Conservation (phyloP, 2,329 filamentous ascomycete species). For the Bipolaris oryzae region DNA sequence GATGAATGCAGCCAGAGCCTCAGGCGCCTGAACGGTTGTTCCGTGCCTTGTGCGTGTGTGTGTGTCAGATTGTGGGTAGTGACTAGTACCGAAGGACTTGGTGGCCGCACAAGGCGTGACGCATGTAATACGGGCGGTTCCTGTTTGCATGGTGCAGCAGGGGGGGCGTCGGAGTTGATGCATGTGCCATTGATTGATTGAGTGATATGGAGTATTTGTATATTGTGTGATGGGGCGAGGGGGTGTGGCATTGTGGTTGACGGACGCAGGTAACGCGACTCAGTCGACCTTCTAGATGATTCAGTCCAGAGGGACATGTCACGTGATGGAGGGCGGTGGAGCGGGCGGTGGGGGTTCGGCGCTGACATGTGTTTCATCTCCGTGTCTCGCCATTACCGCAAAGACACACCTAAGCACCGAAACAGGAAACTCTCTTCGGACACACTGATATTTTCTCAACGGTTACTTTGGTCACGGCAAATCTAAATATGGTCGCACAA, state of each 20-base stretch:
- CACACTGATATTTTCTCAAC: neutral
- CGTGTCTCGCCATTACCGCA: constrained; percentile 4
- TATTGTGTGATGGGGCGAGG: too few species aligned
- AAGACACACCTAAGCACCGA: constrained; percentile 1
- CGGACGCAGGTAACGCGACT: neutral
- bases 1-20: constrained; percentile 32
- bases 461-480: neutral
- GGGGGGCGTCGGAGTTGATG: constrained; percentile 5
- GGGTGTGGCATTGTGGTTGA: neutral
- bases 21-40: neutral
- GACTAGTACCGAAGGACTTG: neutral
- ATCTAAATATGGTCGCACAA: neutral
- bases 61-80: neutral
- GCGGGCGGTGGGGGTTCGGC: neutral
- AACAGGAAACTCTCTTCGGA: neutral
- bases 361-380: constrained; percentile 11
- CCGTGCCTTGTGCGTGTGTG: neutral
- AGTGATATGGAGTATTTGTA: too few species aligned
- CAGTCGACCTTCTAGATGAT: neutral
- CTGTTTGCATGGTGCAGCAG: neutral
- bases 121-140: constrained; percentile 5
- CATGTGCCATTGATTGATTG: neutral
- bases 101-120: neutral
- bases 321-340: neutral
- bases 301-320: neutral